These are phyloP conservation scores for Silene coronaria DNA, from an alignment of 179 eudicot species.

Conservation along the genomic window DNA sequence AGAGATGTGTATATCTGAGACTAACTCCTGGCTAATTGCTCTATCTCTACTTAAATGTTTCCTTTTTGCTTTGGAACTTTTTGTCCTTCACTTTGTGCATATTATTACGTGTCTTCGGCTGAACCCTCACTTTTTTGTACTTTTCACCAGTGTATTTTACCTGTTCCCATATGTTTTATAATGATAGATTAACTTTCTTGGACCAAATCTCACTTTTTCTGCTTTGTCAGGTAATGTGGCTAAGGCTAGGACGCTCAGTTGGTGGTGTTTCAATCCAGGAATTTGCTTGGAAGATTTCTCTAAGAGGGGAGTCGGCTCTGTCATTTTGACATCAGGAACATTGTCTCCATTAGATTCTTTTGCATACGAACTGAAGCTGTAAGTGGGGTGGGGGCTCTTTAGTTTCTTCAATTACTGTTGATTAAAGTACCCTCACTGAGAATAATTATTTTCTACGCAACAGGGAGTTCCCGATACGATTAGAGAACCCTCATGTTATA, in stretches of 20 bases:
- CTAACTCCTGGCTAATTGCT: not conserved
- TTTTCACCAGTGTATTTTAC: conserved; percentile 1
- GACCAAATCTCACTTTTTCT: conserved; percentile 15
- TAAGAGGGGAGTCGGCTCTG: conserved; percentile 69
- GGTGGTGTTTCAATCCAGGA: conserved; percentile 99
- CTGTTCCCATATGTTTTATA: not conserved
- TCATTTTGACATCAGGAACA: conserved; percentile 95
- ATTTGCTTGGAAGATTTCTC: conserved; percentile 86
- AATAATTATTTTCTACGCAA: not conserved
- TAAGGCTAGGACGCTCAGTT: conserved; percentile 76
- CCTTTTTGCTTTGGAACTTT: not conserved
- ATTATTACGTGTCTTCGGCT: not conserved
- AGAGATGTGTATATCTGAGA: not conserved
- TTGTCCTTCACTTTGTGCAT: conserved; percentile 2
- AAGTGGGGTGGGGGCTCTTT: conserved; percentile 28
- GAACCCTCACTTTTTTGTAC: not conserved
- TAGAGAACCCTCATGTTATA: conserved; percentile 98
- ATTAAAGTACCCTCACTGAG: not conserved
- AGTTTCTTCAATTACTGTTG: not conserved
- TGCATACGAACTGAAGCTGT: conserved; percentile 92
- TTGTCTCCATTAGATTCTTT: conserved; percentile 95
- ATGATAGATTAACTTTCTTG: not conserved
- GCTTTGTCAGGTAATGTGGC: conserved; percentile 54
- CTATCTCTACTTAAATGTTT: not conserved
- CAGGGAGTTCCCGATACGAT: conserved; percentile 83